Base-by-base conservation (phyloP, 2,329 filamentous ascomycete genomes). In the Aspergillus nomiae region DNA sequence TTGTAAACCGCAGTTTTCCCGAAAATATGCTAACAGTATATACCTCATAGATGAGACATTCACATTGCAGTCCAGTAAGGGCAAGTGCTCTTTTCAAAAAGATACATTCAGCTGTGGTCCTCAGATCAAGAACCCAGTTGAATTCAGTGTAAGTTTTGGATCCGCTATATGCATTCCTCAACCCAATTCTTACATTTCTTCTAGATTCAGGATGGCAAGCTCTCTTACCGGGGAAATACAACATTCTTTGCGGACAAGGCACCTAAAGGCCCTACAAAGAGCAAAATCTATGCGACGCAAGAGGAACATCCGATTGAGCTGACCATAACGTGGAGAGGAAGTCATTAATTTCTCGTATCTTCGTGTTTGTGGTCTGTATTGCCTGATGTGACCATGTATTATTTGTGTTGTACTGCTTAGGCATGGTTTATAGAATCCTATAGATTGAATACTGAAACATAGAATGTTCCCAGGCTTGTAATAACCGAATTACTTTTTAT, bases 51-150 rank as follows among this genome's bases (percentile, higher is more conserved):
- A 72, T 55, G 65, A 69, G 36, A 63, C 58, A 16, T 87, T 88
- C 77, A 88, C 85, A 0, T 75, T 90, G 14, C 80, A 76, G 55
- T 86, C 85, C 14, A 85, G 83, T 54, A 89, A 87, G 71, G 87
- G 87, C 8, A 76, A 73, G 16, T 91, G 89, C 67, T 84, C 82
- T 1, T 80, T 90, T 53, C 78, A 83, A 5, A 75, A 78, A 3
- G 83, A 82, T n/a, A 77, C 77, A 7, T 81, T 90, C 48, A 82
- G 78, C 16, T 91, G 89, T 71, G 85, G 80, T 5, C 59, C 66
- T 9, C 69, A 72, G 26, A 65, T 78, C 43, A 63, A 62, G 11
- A 65, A 57, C 7, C 71, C 77, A 7, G 70, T 65, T 19, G 62
- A 70, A 46, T 78, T 78, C 53, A 71, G 64, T n/a, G 76, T 78